phyloP scores from a whole-genome alignment of 2,329 filamentous ascomycete genomes.

The Mariannaea sp. region DNA sequence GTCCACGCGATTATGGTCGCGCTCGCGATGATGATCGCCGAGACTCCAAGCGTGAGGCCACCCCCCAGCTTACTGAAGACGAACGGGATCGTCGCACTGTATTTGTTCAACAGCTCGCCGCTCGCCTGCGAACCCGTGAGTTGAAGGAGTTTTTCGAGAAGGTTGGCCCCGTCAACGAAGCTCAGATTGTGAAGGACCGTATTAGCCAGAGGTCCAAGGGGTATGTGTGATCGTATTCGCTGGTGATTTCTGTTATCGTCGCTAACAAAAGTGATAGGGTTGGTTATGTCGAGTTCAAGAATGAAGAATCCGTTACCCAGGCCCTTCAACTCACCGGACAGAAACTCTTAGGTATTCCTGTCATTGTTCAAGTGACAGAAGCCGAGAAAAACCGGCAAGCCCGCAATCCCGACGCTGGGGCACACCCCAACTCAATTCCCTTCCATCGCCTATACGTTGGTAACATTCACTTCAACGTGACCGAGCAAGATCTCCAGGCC shows the following conservation, averaged over 20 bases:
- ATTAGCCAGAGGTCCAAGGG: slow-evolving; percentile 97
- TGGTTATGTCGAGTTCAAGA: slow-evolving; percentile 98
- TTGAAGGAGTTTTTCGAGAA: slow-evolving; percentile 95
- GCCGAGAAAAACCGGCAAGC: slow-evolving; percentile 99
- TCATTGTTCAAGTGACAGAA: slow-evolving; percentile 97
- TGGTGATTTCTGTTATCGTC: background rate
- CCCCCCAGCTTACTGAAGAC: slow-evolving; percentile 85
- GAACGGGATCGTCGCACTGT: slow-evolving; percentile 96
- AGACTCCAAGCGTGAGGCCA: slow-evolving; percentile 54
- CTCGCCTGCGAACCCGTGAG: slow-evolving; percentile 88
- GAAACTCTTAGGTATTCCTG: slow-evolving; percentile 96
- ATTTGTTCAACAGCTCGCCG: slow-evolving; percentile 97
- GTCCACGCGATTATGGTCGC: slow-evolving; percentile 57
- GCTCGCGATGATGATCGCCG: slow-evolving; percentile 56
- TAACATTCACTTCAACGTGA: slow-evolving; percentile 99
- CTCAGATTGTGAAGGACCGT: slow-evolving; percentile 97
- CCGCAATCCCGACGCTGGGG: slow-evolving; percentile 74
- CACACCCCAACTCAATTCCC: slow-evolving; percentile 80
- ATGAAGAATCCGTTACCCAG: slow-evolving; percentile 89
- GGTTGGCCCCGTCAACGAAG: slow-evolving; percentile 91
- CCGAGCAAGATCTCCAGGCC: slow-evolving; percentile 91
- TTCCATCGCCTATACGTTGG: slow-evolving; percentile 98
- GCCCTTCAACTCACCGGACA: slow-evolving; percentile 98
- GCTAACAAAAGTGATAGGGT: slow-evolving; percentile 67
- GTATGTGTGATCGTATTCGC: slow-evolving; percentile 58